Evolutionary conservation across 345 rosid species (phyloP), one percentile per base, ranked within the genome.

Genomic region (Gossypium turneri): DNA sequence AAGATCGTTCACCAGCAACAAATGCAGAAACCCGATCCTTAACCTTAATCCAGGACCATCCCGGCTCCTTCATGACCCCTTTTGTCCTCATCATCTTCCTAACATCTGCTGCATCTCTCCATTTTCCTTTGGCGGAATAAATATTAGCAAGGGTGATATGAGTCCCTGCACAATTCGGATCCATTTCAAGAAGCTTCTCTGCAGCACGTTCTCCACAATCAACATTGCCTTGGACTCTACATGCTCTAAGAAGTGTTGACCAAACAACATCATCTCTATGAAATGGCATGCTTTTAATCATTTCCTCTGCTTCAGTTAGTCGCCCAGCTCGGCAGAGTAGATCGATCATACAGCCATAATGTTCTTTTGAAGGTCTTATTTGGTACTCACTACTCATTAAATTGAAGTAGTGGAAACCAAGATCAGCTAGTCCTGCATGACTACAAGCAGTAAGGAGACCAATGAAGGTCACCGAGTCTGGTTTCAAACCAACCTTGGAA

Each of bases 261-360:
- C 98, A 92, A 65, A 92, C 93, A 11, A 92, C 95, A 76, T 91
- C 90, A 58, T 92, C 94, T 70, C 50, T 81, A 76, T 88, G 84
- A 73, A 80, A 85, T 53, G 95, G 94, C 93, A 90, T 91, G 76
- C 55, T 85, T 73, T 83, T 70, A 64, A 91, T 92, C 90, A 92
- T 84, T 73, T 81, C 73, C 80, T 92, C 95, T 67, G 97, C 97
- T 43, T 92, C 97, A 47, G 71, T 81, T 75, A 94, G 80, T 73
- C 83, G 78, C 29, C 97, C 97, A 67, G 94, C 90, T 74, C 88
- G 82, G 75, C 97, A 91, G 38, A 94, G 85, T 67, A 94, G 92
- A 88, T 94, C 97, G 73, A 92, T 87, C 89, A 92, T 90, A 77
- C 97, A 92, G 34, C 97, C 98, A 45, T 88, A 90, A 72, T 94